Evolutionary conservation across 192 early-diverging fungal species (phyloP).

Genomic region (Backusella morwellensis): DNA sequence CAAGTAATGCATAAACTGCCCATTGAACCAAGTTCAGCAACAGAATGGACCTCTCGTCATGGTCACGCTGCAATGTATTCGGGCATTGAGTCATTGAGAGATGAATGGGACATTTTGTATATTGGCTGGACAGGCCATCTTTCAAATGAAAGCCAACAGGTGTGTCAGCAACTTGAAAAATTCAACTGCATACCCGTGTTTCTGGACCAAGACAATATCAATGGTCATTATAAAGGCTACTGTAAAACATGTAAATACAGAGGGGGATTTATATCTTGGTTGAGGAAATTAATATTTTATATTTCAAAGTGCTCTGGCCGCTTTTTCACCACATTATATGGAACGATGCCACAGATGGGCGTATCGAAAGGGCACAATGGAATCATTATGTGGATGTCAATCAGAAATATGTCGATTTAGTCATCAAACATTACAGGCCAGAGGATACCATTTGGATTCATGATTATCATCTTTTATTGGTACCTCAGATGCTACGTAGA

Average conservation of each 20-base stretch:
- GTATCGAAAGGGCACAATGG: conserved; percentile 69
- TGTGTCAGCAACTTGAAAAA: conserved; percentile 27
- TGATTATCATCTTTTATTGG: conserved; percentile 93
- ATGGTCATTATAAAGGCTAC: conserved; percentile 94
- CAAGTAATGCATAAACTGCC: conserved; percentile 57
- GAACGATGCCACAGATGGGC: conserved; percentile 72
- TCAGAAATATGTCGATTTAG: conserved; percentile 72
- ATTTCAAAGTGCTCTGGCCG: conserved; percentile 79
- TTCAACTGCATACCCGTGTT: conserved; percentile 68
- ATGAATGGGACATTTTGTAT: conserved; percentile 57
- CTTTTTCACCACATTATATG: conserved; percentile 90
- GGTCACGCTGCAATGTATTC: conserved; percentile 91
- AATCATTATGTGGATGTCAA: conserved; percentile 78
- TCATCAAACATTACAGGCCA: conserved; percentile 66
- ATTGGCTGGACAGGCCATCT: conserved; percentile 56
- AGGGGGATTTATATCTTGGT: background rate
- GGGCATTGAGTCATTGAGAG: conserved; percentile 70
- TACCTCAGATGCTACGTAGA: conserved; percentile 83
- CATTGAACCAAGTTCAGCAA: conserved; percentile 26
- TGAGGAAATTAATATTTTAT: background rate
- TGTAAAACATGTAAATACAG: conserved; percentile 83
- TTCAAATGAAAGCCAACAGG: background rate
- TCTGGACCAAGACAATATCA: conserved; percentile 66
- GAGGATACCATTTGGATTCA: conserved; percentile 92
- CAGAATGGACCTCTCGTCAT: conserved; percentile 49